Base-by-base conservation (phyloP, 2,329 filamentous ascomycete species). In the Cryphonectria nitschkei region DNA sequence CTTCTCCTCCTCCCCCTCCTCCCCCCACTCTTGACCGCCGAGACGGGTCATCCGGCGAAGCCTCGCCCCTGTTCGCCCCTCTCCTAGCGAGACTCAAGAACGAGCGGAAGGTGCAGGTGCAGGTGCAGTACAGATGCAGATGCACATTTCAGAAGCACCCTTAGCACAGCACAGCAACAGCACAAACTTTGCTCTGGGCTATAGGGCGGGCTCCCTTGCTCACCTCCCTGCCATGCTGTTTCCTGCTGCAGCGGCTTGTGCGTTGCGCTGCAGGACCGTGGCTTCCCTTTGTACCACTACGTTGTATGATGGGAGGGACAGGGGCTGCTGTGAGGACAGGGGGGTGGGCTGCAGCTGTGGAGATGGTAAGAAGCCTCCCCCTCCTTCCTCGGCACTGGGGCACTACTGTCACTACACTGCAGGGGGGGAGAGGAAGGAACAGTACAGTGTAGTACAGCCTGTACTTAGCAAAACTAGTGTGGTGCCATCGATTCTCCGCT, bases 1-100 rank as follows among this genome's bases (percentile, higher is more conserved):
- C 46, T 50, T 50, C 22, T n/a, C 46, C 43, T 19, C 19, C 6
- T 4, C 5, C 43, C 43, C 43, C 19, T 1, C 7, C 46, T 8
- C 73, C 71, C 73, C 73, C 72, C 72, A 73, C 56, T 73, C 63
- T 56, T 74, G 71, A 71, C 73, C 73, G 73, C 73, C 69, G 69
- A 73, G 50, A 70, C 66, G 34, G 66, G 60, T 60, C 26, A 46
- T 70, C 46, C 46, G 34, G 64, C 41, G 63, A 50, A 29, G 50
- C 67, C 32, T 43, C 61, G 50, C 60, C 61, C 56, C 41, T 61
- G 68, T 37, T 19, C 56, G 29, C 5, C 56, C 58, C 54, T 29
- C 54, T 50, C 22, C 46, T 50, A n/a, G 46, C 54, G 26, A 58
- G 54, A 32, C 46, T n/a, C 46, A 56, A 39, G 22, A 69, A 65